Percentiles rank a stretch among this genome's conserved stretches.
Evolutionary conservation across 371 early-diverging fungal genomes (phyloP).

Genomic region (Saksenaea vasiformis): DNA sequence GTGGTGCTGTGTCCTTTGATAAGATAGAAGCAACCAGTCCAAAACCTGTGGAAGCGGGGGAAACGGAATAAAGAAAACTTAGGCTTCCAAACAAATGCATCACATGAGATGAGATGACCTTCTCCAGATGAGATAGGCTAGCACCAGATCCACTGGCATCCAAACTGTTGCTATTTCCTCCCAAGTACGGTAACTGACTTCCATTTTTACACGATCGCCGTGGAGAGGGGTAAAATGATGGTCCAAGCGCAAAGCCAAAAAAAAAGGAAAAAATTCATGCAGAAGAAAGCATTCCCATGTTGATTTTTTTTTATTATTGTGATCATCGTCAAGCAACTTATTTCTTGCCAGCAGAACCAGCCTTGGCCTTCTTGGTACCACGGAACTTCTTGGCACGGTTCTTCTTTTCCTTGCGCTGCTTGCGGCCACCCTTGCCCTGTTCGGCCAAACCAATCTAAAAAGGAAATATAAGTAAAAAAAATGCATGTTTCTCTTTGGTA

Average conservation of each 20-base stretch:
- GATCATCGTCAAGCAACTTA: conserved; percentile 24
- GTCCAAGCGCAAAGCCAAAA: background rate
- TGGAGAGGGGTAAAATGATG: background rate
- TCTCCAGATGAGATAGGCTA: no score
- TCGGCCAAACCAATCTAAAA: conserved; percentile 77
- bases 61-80: background rate
- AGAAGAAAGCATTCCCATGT: conserved; percentile 1
- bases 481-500: background rate
- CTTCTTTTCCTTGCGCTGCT: conserved; percentile 99
- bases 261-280: background rate
- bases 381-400: conserved; percentile 99
- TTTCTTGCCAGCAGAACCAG: conserved; percentile 55
- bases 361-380: conserved; percentile 96
- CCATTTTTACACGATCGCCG: background rate
- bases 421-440: conserved; percentile 84
- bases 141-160: no score
- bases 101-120: no score
- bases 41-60: background rate
- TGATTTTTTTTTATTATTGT: background rate
- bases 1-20: conserved; percentile 17
- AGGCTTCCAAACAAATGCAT: no score
- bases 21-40: background rate
- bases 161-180: no score
- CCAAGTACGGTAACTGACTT: no score
- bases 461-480: background rate